Conservation (phyloP, 345 rosid genomes). For the Populus euphratica region DNA sequence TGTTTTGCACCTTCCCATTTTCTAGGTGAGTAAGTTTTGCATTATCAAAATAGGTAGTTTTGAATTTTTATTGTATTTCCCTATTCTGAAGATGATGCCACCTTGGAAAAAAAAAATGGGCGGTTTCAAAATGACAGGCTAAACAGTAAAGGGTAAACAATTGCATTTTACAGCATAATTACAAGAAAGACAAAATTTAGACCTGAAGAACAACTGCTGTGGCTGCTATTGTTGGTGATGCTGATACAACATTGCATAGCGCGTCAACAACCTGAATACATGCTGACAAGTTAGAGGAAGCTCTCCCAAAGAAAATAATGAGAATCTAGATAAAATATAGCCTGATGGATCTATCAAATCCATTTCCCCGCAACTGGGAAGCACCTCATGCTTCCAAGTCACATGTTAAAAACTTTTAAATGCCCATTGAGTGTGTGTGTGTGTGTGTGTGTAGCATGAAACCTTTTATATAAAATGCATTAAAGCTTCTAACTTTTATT, state of each 20-base stretch:
- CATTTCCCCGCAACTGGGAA: neutral
- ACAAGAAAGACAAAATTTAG: slow-evolving; percentile 34
- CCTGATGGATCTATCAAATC: neutral
- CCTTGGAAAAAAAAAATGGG: slow-evolving; percentile 3
- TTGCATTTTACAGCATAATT: slow-evolving; percentile 3
- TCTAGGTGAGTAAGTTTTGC: neutral
- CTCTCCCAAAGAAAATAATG: neutral
- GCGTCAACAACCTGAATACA: slow-evolving; percentile 81
- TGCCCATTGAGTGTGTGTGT: neutral
- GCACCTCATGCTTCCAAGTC: neutral
- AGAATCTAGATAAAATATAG: neutral
- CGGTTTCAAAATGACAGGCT: slow-evolving; percentile 12
- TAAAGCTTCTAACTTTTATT: neutral
- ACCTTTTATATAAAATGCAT: neutral
- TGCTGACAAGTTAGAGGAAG: slow-evolving; percentile 14
- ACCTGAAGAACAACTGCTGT: slow-evolving; percentile 98
- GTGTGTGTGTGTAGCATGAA: neutral
- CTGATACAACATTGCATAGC: slow-evolving; percentile 85
- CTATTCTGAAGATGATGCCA: slow-evolving; percentile 2
- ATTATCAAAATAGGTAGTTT: neutral
- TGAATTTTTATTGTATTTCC: neutral
- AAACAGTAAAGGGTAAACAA: neutral
- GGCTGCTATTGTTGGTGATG: slow-evolving; percentile 86
- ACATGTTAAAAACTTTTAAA: neutral
- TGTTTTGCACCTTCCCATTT: neutral